These are phyloP conservation scores for Hemisphaericaspora nanyangensis DNA, from an alignment of 805 yeast species.

Conservation along the genomic window DNA sequence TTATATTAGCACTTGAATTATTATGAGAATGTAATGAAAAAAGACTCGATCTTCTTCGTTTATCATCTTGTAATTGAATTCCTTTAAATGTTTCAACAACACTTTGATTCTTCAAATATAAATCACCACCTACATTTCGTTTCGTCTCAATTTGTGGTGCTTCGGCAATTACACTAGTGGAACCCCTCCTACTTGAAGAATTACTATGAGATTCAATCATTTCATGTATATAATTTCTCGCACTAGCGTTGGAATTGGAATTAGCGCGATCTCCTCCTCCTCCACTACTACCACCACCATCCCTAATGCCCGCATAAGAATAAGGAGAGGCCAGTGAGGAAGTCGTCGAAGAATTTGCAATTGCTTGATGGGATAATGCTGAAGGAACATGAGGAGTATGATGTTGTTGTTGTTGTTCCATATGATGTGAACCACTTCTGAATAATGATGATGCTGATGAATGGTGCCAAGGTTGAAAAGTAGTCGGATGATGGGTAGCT, in stretches of 20 bases:
- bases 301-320: conserved; percentile 25
- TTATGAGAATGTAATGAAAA: conserved; percentile 13
- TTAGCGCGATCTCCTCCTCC: neutral
- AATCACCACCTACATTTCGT: conserved; percentile 43
- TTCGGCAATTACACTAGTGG: conserved; percentile 22
- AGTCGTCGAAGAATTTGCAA: conserved; percentile 5
- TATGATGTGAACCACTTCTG: neutral
- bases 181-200: conserved; percentile 25
- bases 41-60: conserved; percentile 32
- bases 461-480: neutral
- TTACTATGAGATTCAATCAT: conserved; percentile 25
- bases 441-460: neutral
- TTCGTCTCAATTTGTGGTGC: conserved; percentile 45
- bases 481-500: neutral
- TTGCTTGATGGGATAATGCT: conserved; percentile 13
- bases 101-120: conserved; percentile 39
- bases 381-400: conserved; percentile 16
- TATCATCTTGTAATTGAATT: conserved; percentile 38
- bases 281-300: conserved; percentile 16
- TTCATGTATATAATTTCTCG: conserved; percentile 25
- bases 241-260: conserved; percentile 2
- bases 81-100: conserved; percentile 41
- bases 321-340: conserved; percentile 9
- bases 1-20: neutral
- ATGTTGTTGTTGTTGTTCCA: no score